Evolutionary conservation across 2,329 filamentous ascomycete genomes (phyloP), one percentile per base, ranked within the genome.

Genomic region (Dryadomyces quercus-mongolicae): DNA sequence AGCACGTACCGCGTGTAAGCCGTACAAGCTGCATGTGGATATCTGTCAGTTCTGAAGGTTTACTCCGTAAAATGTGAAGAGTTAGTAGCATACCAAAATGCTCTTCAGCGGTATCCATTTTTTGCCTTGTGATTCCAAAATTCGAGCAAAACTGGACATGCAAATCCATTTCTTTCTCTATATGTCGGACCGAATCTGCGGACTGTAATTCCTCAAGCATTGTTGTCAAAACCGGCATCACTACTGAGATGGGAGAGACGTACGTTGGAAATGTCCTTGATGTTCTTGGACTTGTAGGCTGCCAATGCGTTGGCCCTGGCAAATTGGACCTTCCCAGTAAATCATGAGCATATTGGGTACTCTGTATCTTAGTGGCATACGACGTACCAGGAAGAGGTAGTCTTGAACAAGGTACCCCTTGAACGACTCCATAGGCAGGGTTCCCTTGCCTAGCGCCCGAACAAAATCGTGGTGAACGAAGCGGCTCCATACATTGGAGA

Each of bases 371-470:
- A n/a, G n/a, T n/a, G n/a, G n/a, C n/a, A n/a, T n/a, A n/a, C n/a
- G n/a, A 22, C 75, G 45, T 62, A 93, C 86, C 46, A 96, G 71
- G 64, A 93, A 97, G 5, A 95, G 74, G 63, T 96, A 96, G 63
- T 97, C 92, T 62, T 97, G 92, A 10, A 93, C 77, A 54, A 97
- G 80, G 65, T 96, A 97, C 43, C 85, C 78, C 67, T 90, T 93
- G 74, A 95, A 97, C 0, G 82, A 84, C 46, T 86, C 80, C 1
- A 85, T 61, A 0, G 87, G 85, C 20, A 97, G 72, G 8, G 79
- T 85, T 0, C 89, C 90, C 56, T 85, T 75, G 0, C 86, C 90
- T 64, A 97, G 74, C 15, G 78, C 80, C 63, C 83, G 74, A 45
- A 95, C 87, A 63, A 97, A 97, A 0, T 84, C 80, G 64, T 97